Conservation (phyloP, 2,329 filamentous ascomycete genomes). For the Sarocladium strictum region DNA sequence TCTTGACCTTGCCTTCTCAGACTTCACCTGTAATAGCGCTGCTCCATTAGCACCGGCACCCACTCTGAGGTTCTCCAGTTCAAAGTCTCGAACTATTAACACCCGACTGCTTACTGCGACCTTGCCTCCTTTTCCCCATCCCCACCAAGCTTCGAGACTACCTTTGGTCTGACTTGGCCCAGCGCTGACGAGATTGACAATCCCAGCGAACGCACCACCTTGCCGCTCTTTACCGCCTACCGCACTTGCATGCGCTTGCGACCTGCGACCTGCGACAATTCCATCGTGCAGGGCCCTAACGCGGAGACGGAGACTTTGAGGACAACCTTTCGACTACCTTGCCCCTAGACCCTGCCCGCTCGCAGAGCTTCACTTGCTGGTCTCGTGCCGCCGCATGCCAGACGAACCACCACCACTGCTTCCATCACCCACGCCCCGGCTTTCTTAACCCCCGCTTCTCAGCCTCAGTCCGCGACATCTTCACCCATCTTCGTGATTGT, state of each 20-base stretch:
- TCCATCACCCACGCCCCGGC: background rate
- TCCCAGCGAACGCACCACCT: background rate
- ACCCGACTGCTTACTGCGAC: background rate
- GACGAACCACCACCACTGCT: background rate
- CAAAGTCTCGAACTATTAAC: background rate
- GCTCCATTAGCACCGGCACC: background rate
- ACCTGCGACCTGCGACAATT: background rate
- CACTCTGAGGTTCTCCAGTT: background rate
- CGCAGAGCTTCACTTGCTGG: constrained; percentile 5
- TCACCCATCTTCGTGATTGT: background rate
- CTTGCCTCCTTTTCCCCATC: background rate
- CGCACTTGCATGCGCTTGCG: constrained; percentile 5
- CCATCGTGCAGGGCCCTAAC: constrained; percentile 2
- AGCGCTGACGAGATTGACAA: constrained; percentile 1
- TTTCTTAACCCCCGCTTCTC: constrained; percentile 3
- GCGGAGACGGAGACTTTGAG: background rate
- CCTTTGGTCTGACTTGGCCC: background rate
- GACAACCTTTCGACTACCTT: constrained; percentile 7
- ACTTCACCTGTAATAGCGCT: constrained; percentile 1
- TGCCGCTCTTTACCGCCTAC: constrained; percentile 9
- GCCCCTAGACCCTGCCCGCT: constrained; percentile 5
- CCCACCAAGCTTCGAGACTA: background rate
- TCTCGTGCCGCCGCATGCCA: constrained; percentile 8
- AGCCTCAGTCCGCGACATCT: constrained; percentile 7
- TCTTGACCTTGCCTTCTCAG: background rate